phyloP scores from a whole-genome alignment of 257 asterid genomes.

The Dorcoceras hygrometricum region DNA sequence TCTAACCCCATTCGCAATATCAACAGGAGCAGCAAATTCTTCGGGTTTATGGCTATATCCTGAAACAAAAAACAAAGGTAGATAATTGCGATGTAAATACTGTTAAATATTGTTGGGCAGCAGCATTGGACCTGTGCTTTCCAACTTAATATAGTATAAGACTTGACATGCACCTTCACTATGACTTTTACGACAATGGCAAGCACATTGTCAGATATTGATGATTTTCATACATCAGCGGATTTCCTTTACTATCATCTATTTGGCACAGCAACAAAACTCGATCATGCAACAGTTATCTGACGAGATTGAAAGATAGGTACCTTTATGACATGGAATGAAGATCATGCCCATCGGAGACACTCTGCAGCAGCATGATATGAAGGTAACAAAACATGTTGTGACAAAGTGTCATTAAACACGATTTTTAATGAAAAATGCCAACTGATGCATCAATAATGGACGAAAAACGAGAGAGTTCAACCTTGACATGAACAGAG shows the following conservation, averaged over 20 bases:
- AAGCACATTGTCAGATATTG: neutral
- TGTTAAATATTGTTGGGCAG: neutral
- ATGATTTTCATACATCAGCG: neutral
- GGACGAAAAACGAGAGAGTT: neutral
- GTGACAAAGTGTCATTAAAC: neutral
- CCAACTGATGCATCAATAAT: neutral
- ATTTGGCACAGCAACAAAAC: neutral
- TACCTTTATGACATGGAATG: conserved; percentile 97
- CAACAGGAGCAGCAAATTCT: conserved; percentile 53
- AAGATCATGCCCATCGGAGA: conserved; percentile 97
- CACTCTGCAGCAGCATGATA: conserved; percentile 47
- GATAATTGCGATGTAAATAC: too few species aligned
- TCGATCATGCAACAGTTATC: neutral
- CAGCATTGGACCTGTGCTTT: neutral
- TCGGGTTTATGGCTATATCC: conserved; percentile 87
- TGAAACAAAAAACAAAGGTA: conserved; percentile 19
- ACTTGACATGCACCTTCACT: neutral
- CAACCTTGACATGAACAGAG: conserved; percentile 95
- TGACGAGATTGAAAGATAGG: neutral
- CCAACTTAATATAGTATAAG: neutral
- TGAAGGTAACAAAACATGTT: conserved; percentile 12
- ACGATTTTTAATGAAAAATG: neutral
- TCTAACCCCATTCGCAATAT: conserved; percentile 66
- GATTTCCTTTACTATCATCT: neutral
- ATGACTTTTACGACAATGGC: neutral